Evolutionary conservation across 2,329 filamentous ascomycete species (phyloP).

Genomic region (Penicillium frequentans): DNA sequence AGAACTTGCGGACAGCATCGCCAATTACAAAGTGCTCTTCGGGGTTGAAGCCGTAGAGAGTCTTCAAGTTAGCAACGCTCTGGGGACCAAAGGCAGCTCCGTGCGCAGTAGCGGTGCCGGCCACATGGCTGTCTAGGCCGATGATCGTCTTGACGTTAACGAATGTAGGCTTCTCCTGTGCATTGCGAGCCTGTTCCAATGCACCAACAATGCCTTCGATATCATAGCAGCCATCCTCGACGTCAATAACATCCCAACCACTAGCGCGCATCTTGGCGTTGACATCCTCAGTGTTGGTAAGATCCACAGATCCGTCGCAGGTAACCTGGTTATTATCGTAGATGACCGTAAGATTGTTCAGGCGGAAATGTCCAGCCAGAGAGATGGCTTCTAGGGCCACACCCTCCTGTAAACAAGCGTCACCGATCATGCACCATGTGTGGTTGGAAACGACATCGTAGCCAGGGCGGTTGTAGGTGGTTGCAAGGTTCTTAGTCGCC

Average conservation of each 20-base stretch:
- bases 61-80: slow-evolving; percentile 59
- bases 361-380: slow-evolving; percentile 54
- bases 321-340: slow-evolving; percentile 63
- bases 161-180: slow-evolving; percentile 55
- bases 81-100: slow-evolving; percentile 58
- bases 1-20: slow-evolving; percentile 54
- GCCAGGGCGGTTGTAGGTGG: slow-evolving; percentile 54
- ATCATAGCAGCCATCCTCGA: slow-evolving; percentile 55
- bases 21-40: slow-evolving; percentile 49
- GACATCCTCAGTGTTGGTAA: slow-evolving; percentile 55
- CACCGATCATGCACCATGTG: slow-evolving; percentile 59
- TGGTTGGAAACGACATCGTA: slow-evolving; percentile 52
- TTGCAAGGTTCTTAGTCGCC: slow-evolving; percentile 57
- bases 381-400: slow-evolving; percentile 57
- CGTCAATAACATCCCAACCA: slow-evolving; percentile 57
- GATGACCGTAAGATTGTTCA: slow-evolving; percentile 57
- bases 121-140: slow-evolving; percentile 50
- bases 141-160: slow-evolving; percentile 61
- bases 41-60: slow-evolving; percentile 50
- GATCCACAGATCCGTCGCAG: slow-evolving; percentile 57
- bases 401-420: slow-evolving; percentile 59
- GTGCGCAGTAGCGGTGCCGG: slow-evolving; percentile 54
- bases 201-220: slow-evolving; percentile 51
- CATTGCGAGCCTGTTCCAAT: slow-evolving; percentile 46
- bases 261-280: slow-evolving; percentile 59